phyloP scores from a whole-genome alignment of 441 rosid species.

The Adansonia gregorii region DNA sequence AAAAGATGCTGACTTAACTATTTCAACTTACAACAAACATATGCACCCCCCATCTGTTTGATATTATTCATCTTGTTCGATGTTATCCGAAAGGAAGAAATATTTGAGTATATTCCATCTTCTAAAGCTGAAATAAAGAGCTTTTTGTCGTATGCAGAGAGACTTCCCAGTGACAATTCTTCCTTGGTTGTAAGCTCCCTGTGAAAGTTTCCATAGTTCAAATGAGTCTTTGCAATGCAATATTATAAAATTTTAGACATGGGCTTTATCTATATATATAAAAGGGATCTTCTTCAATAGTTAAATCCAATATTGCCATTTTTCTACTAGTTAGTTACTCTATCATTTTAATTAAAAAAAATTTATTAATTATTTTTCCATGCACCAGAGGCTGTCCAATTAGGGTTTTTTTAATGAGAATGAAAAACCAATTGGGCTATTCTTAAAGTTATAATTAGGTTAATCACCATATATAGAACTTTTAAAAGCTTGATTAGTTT shows the following conservation, averaged over 20 bases:
- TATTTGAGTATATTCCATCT: background rate
- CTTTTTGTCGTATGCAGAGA: background rate
- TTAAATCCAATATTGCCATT: background rate
- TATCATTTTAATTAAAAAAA: background rate
- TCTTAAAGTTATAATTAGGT: conserved; percentile 17
- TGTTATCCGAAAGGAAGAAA: background rate
- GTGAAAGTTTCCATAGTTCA: background rate
- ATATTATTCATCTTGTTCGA: background rate
- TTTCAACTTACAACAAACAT: background rate
- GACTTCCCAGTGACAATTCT: background rate
- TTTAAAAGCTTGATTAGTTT: background rate
- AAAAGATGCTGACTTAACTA: background rate
- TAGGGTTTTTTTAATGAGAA: background rate
- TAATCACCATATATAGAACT: background rate
- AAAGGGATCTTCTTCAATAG: background rate
- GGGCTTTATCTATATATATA: background rate
- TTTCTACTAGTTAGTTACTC: background rate
- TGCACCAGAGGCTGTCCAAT: background rate
- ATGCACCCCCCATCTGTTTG: background rate
- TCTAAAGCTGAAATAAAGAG: background rate
- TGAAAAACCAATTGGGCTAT: background rate
- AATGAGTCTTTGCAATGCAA: background rate
- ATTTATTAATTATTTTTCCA: background rate
- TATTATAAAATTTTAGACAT: background rate
- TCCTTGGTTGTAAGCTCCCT: conserved; percentile 6